Conservation (phyloP, 345 rosid genomes). For the Syzygium oleosum region DNA sequence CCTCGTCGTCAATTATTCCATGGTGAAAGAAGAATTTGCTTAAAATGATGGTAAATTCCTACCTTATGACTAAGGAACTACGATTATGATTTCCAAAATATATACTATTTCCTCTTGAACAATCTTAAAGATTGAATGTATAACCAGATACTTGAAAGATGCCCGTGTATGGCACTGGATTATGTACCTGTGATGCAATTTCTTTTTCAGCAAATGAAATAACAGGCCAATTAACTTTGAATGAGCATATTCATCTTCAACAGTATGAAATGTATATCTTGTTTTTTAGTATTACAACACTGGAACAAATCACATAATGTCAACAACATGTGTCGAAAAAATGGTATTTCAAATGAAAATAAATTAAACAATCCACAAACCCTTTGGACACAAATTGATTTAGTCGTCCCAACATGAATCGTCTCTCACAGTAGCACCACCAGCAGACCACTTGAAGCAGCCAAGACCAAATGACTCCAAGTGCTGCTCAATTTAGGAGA, state of each 20-base stretch:
- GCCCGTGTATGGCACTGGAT: neutral
- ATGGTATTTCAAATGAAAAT: neutral
- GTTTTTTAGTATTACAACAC: neutral
- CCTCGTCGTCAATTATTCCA: neutral
- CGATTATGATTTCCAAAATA: neutral
- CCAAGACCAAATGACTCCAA: conserved; percentile 32
- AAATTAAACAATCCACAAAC: neutral
- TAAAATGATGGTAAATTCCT: neutral
- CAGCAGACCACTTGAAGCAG: conserved; percentile 9
- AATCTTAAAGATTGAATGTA: neutral
- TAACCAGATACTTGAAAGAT: neutral
- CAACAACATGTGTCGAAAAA: neutral
- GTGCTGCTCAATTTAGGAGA: conserved; percentile 22
- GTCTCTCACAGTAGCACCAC: neutral
- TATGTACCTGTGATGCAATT: neutral
- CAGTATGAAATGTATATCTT: neutral
- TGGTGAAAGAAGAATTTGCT: neutral
- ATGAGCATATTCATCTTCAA: neutral
- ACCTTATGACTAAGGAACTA: neutral
- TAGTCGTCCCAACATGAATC: neutral
- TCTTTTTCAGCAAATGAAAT: neutral
- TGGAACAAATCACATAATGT: neutral
- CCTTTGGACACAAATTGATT: neutral
- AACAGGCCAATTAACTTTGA: neutral
- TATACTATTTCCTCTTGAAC: neutral